Evolutionary conservation across 192 early-diverging fungal genomes (phyloP).

Genomic region (Rhizoclosmatium sp.): DNA sequence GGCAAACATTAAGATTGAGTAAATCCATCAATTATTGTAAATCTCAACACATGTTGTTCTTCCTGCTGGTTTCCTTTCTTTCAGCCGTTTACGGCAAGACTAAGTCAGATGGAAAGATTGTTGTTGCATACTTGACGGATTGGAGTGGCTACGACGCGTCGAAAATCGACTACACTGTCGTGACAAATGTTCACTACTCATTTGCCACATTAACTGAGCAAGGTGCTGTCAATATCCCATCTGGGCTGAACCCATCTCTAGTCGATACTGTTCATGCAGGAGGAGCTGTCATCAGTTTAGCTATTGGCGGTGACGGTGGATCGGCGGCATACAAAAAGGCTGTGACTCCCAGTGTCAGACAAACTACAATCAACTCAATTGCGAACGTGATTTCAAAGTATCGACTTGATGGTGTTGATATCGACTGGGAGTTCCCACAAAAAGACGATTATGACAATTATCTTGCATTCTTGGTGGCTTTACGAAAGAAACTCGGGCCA

Average conservation of each 20-base stretch:
- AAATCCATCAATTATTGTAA: too few species aligned
- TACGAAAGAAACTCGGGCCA: not conserved
- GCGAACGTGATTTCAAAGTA: not conserved
- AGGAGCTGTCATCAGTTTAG: not conserved
- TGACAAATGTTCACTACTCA: not conserved
- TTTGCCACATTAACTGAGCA: not conserved
- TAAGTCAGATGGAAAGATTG: not conserved
- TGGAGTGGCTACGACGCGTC: not conserved
- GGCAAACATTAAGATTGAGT: too few species aligned
- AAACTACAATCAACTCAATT: not conserved
- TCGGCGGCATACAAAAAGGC: not conserved
- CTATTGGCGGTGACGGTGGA: not conserved
- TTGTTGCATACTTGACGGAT: not conserved
- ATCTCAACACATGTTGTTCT: too few species aligned
- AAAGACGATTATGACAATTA: constrained; percentile 1
- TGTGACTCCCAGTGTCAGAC: not conserved
- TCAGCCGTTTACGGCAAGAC: too few species aligned
- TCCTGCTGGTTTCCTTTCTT: too few species aligned
- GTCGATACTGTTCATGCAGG: not conserved
- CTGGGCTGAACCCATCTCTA: not conserved
- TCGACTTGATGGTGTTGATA: constrained; percentile 4
- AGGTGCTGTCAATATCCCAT: not conserved
- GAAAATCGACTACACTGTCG: not conserved
- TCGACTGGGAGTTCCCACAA: constrained; percentile 2
- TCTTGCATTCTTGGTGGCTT: not conserved